Conservation (phyloP, 148 eudicot species). For the Polygonum maritimum region DNA sequence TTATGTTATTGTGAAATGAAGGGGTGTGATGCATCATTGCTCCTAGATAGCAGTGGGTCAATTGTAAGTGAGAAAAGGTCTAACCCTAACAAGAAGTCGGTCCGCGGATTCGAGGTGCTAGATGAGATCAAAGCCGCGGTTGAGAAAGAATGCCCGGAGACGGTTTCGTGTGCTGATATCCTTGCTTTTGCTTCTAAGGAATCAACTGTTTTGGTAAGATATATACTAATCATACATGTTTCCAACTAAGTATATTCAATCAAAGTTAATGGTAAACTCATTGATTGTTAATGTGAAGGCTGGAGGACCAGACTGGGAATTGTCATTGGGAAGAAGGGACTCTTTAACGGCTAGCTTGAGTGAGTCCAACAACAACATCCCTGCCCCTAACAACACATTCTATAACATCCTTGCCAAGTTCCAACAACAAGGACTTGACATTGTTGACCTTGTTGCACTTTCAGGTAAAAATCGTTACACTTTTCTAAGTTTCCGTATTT, state of each 20-base stretch:
- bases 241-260: too few relatives aligned
- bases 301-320: conserved; percentile 85
- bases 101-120: conserved; percentile 27
- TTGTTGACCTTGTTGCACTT: conserved; percentile 71
- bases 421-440: conserved; percentile 46
- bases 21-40: conserved; percentile 45
- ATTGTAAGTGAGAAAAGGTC: conserved; percentile 19
- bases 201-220: conserved; percentile 14
- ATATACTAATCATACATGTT: neutral
- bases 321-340: conserved; percentile 83
- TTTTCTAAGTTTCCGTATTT: too few relatives aligned
- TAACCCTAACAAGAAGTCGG: conserved; percentile 12
- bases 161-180: conserved; percentile 36
- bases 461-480: conserved; percentile 34
- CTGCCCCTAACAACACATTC: conserved; percentile 85
- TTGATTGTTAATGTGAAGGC: conserved; percentile 18
- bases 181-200: conserved; percentile 24
- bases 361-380: conserved; percentile 72
- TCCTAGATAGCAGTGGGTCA: conserved; percentile 19
- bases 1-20: neutral
- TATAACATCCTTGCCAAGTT: conserved; percentile 69
- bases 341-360: conserved; percentile 56
- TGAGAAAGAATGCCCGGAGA: conserved; percentile 27
- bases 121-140: conserved; percentile 24
- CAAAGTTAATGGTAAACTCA: too few relatives aligned